Evolutionary conservation across 768 basidiomycete species (phyloP), one percentile per base, ranked within the genome.

Genomic region (Lactarius sanguifluus): DNA sequence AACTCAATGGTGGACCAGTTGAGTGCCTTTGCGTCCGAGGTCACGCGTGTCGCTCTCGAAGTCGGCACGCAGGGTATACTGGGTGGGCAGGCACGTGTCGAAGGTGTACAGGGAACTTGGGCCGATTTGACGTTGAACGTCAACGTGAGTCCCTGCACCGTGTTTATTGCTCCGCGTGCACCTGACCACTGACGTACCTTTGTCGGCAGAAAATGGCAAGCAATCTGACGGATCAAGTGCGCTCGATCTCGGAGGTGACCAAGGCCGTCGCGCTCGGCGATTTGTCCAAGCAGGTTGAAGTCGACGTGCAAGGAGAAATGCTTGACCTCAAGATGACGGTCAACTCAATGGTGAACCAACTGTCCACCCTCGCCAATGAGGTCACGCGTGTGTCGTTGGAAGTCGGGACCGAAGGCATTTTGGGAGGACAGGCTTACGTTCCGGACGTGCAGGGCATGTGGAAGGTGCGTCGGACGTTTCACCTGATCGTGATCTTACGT

Each of bases 231-330:
- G 85, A 90, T 73, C 91, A 94, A 81, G 92, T 94, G 61, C 87
- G 95, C 40, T 92, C 91, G 41, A 97, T 96, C 72, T 94, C 94
- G 3, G 92, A 94, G 72, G 90, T 85, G 62, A 91, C 89, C 52
- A 88, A 84, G 73, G 89, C 85, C 28, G 88, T 90, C 57, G 93
- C 94, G 1, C 79, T 85, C 60, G 95, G 95, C 23, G 94, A 96
- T 75, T 77, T 97, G 57, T 84, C 82, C 71, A 88, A 91, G 73
- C 86, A 87, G 32, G 94, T 96, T 74, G 86, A 93, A 68, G 94
- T 96, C 64, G 92, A 96, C 71, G 95, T 95, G 16, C 90, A 94
- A 72, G 95, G 95, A 55, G 96, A 98, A 79, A 95, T 98, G 86
- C 83, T 94, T 18, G 90, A 91, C 71, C 77, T 91, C 74, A 91